Base-by-base conservation (phyloP, 345 rosid genomes). In the Nasturtium officinale region DNA sequence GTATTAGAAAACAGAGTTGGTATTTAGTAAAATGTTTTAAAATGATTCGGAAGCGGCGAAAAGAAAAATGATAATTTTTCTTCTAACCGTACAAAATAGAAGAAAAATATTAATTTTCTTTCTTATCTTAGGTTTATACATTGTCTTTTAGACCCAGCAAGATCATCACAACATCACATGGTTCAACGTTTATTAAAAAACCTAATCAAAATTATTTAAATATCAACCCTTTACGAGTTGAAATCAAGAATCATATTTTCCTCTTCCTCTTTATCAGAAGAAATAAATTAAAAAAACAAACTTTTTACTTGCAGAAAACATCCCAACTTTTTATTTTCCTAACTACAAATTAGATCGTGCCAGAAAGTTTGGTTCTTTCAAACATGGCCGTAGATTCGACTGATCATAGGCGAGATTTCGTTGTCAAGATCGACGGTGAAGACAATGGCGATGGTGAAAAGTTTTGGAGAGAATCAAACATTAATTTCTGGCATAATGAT, bases 401-500 rank as follows among this genome's bases (percentile, higher is more conserved):
- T 67, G 83, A 81, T 61, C 58, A 65, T 65, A 74, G 72, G 60
- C 83, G 85, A 23, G 79, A 76, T 1, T 57, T 83, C 52, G 40
- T 82, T 23, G 68, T 83, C 35, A 83, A 81, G 57, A 57, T 81
- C 65, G 79, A 77, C 7, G 85, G 79, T 6, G 72, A 61, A 37
- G 76, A 15, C 1, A 37, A 2, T 48, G 73, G 53, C 16, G 71
- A 74, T n/a, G 63, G 29, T 26, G 57, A 61, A 54, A 82, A 71
- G 68, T 75, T 88, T 60, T 82, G 86, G 95, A 83, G 92, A 67
- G 96, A 71, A 13, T 74, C 91, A 18, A 88, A 92, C 70, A 82
- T 82, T 69, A 88, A 76, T 60, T 87, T 87, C 38, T 75, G 80
- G 80, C 56, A 65, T 2, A 83, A 80, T 61, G 65, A 60, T 29